phyloP scores from a whole-genome alignment of 2,329 filamentous ascomycete genomes.

The Aspergillus amoenus region DNA sequence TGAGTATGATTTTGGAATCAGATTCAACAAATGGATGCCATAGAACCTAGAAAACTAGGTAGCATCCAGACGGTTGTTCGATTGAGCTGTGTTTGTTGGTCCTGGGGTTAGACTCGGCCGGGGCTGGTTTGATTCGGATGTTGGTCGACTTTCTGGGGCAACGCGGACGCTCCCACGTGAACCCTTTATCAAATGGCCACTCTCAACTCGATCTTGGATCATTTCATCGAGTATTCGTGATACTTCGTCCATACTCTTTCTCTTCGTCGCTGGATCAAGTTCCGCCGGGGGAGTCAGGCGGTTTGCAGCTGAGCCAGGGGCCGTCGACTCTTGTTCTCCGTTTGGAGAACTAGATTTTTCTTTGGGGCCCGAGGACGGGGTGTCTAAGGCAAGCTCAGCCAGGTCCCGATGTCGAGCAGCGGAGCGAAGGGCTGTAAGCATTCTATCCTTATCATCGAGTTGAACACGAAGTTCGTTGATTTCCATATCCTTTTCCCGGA shows the following conservation, averaged over 20 bases:
- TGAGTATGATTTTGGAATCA: constrained; percentile 11
- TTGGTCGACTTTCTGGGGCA: constrained; percentile 42
- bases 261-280: constrained; percentile 45
- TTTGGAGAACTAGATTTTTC: constrained; percentile 27
- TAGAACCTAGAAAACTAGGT: not conserved
- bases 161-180: constrained; percentile 66
- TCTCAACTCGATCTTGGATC: constrained; percentile 85
- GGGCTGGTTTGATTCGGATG: constrained; percentile 28
- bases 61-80: not conserved
- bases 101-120: constrained; percentile 28
- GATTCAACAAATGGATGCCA: not conserved
- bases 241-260: constrained; percentile 83
- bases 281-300: constrained; percentile 32
- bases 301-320: constrained; percentile 26
- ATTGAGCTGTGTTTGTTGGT: not conserved
- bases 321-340: constrained; percentile 28
- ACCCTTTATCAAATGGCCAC: constrained; percentile 68
- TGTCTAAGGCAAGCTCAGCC: constrained; percentile 59
- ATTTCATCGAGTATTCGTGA: constrained; percentile 92
- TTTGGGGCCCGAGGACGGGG: constrained; percentile 32
- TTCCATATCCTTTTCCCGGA: constrained; percentile 89
- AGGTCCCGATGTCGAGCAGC: constrained; percentile 83
- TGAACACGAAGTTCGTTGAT: constrained; percentile 87
- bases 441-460: constrained; percentile 91
- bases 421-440: constrained; percentile 82